Evolutionary conservation across 2,329 filamentous ascomycete species (phyloP).

Genomic region (Pseudocercospora cruenta): DNA sequence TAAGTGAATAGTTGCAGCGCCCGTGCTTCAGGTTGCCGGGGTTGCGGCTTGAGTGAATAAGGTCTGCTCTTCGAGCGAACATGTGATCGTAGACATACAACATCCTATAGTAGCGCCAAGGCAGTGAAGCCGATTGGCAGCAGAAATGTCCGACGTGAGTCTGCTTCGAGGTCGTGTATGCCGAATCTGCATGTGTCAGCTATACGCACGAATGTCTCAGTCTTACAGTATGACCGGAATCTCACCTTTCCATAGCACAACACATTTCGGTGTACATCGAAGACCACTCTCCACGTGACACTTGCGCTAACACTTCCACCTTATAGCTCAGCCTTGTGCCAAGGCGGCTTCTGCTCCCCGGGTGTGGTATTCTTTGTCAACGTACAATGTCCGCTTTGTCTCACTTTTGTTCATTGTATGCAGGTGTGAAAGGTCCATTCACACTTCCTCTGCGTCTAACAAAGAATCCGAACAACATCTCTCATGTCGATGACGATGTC

Average conservation of each 20-base stretch:
- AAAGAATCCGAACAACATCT: background rate
- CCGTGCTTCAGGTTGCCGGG: background rate
- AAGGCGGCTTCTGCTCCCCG: background rate
- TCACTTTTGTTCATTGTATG: background rate
- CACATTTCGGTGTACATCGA: background rate
- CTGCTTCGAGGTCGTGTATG: background rate
- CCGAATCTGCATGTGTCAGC: background rate
- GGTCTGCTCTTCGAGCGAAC: background rate
- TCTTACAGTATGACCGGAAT: background rate
- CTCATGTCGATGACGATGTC: background rate
- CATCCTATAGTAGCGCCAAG: background rate
- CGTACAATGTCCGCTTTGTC: background rate
- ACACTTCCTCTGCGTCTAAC: background rate
- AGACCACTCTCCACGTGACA: background rate
- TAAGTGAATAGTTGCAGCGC: background rate
- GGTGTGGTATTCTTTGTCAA: background rate
- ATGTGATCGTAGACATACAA: background rate
- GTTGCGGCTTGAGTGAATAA: background rate
- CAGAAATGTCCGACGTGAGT: background rate
- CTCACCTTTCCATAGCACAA: background rate
- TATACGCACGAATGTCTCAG: background rate
- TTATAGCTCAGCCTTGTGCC: background rate
- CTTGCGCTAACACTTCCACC: background rate
- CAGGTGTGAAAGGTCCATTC: background rate
- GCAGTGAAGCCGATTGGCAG: background rate